A percentile compares a stretch with the other conserved stretches of the same genome.
These are phyloP conservation scores for Bretziella fagacearum DNA, from an alignment of 2,329 filamentous ascomycete species.

Conservation along the genomic window DNA sequence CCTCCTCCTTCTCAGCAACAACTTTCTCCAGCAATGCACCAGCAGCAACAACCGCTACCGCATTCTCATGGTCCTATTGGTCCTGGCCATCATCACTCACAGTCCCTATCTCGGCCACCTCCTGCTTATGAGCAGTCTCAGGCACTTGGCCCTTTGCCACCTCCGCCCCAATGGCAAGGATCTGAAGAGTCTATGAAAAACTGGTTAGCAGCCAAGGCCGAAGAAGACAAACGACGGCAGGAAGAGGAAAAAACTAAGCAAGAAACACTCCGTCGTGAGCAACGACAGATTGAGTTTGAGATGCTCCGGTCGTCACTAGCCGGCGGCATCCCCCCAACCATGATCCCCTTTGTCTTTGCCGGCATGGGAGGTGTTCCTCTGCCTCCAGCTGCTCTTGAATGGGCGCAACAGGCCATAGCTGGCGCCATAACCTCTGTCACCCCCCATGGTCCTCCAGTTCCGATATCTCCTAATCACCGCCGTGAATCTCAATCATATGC, in stretches of 20 bases:
- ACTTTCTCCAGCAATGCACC: slow-evolving; percentile 15
- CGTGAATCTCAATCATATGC: slow-evolving; percentile 24
- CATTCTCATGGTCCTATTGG: neutral
- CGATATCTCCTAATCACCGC: slow-evolving; percentile 9
- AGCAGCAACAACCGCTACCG: neutral
- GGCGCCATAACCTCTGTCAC: slow-evolving; percentile 26
- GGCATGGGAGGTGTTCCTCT: slow-evolving; percentile 49
- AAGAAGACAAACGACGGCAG: slow-evolving; percentile 56
- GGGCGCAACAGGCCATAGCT: slow-evolving; percentile 43
- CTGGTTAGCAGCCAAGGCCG: slow-evolving; percentile 54
- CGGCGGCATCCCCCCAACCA: slow-evolving; percentile 53
- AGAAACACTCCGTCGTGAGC: slow-evolving; percentile 52
- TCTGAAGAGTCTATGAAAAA: slow-evolving; percentile 54
- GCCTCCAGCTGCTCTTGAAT: slow-evolving; percentile 45
- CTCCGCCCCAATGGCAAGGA: slow-evolving; percentile 48
- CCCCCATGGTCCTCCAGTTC: slow-evolving; percentile 25
- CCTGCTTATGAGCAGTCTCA: neutral
- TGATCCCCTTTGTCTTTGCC: slow-evolving; percentile 60
- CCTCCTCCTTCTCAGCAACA: slow-evolving; percentile 17
- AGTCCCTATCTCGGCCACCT: neutral
- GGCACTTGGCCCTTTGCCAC: slow-evolving; percentile 21
- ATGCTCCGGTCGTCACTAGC: slow-evolving; percentile 53
- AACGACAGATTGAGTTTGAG: slow-evolving; percentile 53
- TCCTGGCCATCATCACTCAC: slow-evolving; percentile 1
- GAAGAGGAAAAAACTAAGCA: slow-evolving; percentile 54